Base-by-base conservation (phyloP, 192 early-diverging fungal species). In the Gaertneriomyces sp. region DNA sequence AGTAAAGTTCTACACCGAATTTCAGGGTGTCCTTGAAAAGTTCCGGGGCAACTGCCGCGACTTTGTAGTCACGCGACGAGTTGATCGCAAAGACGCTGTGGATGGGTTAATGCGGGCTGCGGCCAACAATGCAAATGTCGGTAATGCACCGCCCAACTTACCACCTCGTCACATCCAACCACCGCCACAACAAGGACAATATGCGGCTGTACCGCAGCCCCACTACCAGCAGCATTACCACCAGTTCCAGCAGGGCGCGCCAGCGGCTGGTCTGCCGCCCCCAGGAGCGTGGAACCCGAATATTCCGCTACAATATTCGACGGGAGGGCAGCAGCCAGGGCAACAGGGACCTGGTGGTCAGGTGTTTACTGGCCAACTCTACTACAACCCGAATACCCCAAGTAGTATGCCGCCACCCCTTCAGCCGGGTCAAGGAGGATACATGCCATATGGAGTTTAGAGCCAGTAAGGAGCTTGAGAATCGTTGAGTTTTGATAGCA, bases 1-100 rank as follows among this genome's bases (percentile, higher is more conserved):
- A 6, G 68, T 80, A 12, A 84, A 89, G 75, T 92, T 91, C 69
- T 92, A 90, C 62, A 76, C 70, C 12, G 83, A 87, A 49, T 82
- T 90, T 61, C 86, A 87, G 55, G 70, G 79, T 14, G 85, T 87
- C 51, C 47, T 93, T 60, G 60, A 72, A 12, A 79, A 76, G 62
- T 81, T 91, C 52, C 71, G 74, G 53, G 76, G 81, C 25, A 87
- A 82, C 40, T 89, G 85, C 68, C 56, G 74, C 52, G 90, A 93
- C 67, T 91, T 85, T 75, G 84, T 77, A n/a, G 79, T 85, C 69
- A 80, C 85, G 0, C 66, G 91, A 41, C 75, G 85, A 46, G 63
- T 89, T 54, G 90, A 93, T 60, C 83, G 87, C 4, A 44, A 25
- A 58, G 66, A 68, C 3, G 43, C 47, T n/a, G 42, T 68, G 12